phyloP scores from a whole-genome alignment of 176 grass and related monocot species.

The Chloris gayana region DNA sequence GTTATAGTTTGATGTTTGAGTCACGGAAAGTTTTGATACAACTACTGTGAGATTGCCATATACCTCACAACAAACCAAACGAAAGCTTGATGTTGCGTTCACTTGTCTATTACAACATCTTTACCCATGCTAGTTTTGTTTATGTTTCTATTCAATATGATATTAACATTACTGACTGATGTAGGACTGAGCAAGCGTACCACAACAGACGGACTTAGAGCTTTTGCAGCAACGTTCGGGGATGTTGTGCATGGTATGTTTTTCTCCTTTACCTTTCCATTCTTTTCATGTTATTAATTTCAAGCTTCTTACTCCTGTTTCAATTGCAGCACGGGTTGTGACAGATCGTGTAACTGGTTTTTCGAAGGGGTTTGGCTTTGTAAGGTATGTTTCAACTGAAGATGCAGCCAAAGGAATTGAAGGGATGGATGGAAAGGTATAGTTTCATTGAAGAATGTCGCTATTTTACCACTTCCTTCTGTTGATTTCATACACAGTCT shows the following conservation, averaged over 20 bases:
- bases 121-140: background rate
- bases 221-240: slow-evolving; percentile 85
- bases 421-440: slow-evolving; percentile 96
- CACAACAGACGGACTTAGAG: slow-evolving; percentile 74
- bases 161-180: slow-evolving; percentile 22
- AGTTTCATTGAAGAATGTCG: background rate
- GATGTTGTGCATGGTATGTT: slow-evolving; percentile 71
- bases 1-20: background rate
- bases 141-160: background rate
- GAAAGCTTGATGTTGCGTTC: background rate
- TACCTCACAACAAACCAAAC: background rate
- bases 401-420: slow-evolving; percentile 80
- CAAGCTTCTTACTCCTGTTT: slow-evolving; percentile 34
- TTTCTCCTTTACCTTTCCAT: slow-evolving; percentile 14
- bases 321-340: slow-evolving; percentile 77
- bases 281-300: slow-evolving; percentile 4
- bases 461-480: background rate
- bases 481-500: background rate
- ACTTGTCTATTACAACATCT: background rate
- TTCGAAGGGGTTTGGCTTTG: slow-evolving; percentile 95
- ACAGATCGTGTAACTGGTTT: slow-evolving; percentile 72
- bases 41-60: background rate
- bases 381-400: slow-evolving; percentile 68
- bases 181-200: slow-evolving; percentile 91
- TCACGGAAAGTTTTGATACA: background rate